These are phyloP conservation scores for Sanghuangporus weigelae DNA, from an alignment of 1,284 basidiomycete species.

Conservation along the genomic window DNA sequence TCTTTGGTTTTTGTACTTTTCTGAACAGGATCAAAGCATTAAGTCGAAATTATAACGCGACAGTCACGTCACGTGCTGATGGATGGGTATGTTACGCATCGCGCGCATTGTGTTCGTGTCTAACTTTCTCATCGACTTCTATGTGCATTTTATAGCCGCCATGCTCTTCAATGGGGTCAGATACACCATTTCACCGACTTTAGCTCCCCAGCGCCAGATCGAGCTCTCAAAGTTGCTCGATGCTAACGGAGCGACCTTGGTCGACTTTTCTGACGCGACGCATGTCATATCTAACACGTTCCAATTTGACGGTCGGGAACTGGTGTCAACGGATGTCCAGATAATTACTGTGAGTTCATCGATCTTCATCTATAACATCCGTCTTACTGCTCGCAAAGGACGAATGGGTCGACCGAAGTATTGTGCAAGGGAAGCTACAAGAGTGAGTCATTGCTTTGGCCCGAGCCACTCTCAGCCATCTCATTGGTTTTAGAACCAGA, in stretches of 20 bases:
- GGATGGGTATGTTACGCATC: background rate
- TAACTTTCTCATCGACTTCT: too few species aligned
- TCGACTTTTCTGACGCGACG: slow-evolving; percentile 34
- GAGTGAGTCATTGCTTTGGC: slow-evolving; percentile 35
- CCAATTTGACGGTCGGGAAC: slow-evolving; percentile 48
- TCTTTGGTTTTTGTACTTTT: background rate
- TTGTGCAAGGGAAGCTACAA: slow-evolving; percentile 53
- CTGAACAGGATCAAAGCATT: background rate
- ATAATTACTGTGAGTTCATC: slow-evolving; percentile 40
- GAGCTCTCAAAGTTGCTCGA: slow-evolving; percentile 33
- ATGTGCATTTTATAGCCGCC: background rate
- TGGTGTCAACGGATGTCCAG: slow-evolving; percentile 27
- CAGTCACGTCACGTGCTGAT: background rate
- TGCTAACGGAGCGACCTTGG: slow-evolving; percentile 41
- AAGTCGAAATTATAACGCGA: background rate
- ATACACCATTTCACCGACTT: slow-evolving; percentile 30
- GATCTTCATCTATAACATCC: background rate
- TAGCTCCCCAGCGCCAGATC: slow-evolving; percentile 25
- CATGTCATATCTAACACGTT: slow-evolving; percentile 44
- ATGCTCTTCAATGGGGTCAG: slow-evolving; percentile 29
- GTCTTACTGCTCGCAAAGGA: slow-evolving; percentile 31
- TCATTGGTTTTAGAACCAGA: slow-evolving; percentile 33
- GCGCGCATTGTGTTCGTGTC: background rate
- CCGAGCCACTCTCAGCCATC: background rate
- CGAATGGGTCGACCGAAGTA: slow-evolving; percentile 64